Percentiles rank a stretch among this genome's conserved stretches.
phyloP scores from a whole-genome alignment of 148 eudicot species.

The Simmondsia chinensis region DNA sequence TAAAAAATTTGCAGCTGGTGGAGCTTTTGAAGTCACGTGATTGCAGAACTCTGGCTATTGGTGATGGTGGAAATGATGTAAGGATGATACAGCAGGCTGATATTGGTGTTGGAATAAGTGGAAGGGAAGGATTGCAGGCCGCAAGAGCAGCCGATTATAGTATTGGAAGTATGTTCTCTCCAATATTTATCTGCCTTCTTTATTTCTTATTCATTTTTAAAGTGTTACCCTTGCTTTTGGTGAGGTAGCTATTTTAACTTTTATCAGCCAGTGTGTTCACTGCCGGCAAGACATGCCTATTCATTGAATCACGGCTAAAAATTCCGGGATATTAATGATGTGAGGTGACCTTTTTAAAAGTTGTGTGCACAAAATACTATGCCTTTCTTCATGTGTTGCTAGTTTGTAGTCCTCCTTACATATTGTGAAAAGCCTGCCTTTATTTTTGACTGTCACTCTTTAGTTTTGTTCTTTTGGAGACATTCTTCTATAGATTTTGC shows the following conservation, averaged over 20 bases:
- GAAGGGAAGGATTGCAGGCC: conserved; percentile 97
- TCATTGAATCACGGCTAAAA: too few relatives aligned
- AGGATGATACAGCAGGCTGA: conserved; percentile 99
- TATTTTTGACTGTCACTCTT: too few relatives aligned
- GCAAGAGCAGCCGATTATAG: conserved; percentile 99
- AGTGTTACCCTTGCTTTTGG: conserved; percentile 2
- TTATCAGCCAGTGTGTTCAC: conserved; percentile 1
- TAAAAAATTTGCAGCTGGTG: conserved; percentile 73
- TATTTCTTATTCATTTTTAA: not conserved
- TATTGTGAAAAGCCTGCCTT: too few relatives aligned
- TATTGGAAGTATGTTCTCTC: conserved; percentile 71
- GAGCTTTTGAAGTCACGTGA: conserved; percentile 86
- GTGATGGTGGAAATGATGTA: conserved; percentile 99
- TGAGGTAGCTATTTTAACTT: not conserved
- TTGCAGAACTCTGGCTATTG: conserved; percentile 90
- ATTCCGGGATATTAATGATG: too few relatives aligned
- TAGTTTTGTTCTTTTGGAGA: too few relatives aligned
- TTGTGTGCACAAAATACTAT: too few relatives aligned
- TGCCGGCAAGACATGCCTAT: too few relatives aligned
- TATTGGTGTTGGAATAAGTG: conserved; percentile 99
- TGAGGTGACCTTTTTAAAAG: too few relatives aligned
- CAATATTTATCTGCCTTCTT: conserved; percentile 4
- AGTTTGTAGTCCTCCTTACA: too few relatives aligned
- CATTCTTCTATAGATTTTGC: too few relatives aligned
- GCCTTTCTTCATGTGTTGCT: too few relatives aligned